Conservation (phyloP, 495 filamentous ascomycete genomes). For the Chaetomium tenue region DNA sequence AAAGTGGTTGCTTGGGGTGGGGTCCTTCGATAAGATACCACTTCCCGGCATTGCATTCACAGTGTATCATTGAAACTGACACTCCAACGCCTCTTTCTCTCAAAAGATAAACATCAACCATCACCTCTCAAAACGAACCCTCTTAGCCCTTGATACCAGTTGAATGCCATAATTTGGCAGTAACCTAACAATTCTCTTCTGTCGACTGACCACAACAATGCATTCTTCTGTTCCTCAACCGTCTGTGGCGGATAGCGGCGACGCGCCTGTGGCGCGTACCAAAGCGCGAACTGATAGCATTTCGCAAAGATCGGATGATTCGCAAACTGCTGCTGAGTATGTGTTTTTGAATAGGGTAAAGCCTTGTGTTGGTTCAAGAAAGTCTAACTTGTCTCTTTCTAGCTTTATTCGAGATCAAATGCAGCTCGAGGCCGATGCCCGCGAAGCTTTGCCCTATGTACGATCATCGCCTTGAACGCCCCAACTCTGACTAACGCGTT, state of each 20-base stretch:
- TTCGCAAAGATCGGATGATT: slow-evolving; percentile 65
- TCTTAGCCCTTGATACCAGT: not conserved
- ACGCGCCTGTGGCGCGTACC: slow-evolving; percentile 27
- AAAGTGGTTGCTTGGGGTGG: slow-evolving; percentile 39
- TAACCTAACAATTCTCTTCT: not conserved
- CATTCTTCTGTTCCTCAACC: slow-evolving; percentile 27
- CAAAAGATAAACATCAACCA: not conserved
- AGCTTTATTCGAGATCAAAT: slow-evolving; percentile 90
- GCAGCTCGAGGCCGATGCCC: slow-evolving; percentile 87
- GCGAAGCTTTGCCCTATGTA: slow-evolving; percentile 90
- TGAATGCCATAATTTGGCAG: not conserved
- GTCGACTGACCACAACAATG: slow-evolving; percentile 27
- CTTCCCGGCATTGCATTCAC: no score
- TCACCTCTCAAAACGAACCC: not conserved
- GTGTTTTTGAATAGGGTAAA: slow-evolving; percentile 19
- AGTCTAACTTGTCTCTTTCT: not conserved
- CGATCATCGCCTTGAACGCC: slow-evolving; percentile 6
- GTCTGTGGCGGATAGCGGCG: slow-evolving; percentile 23
- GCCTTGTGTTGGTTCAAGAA: not conserved
- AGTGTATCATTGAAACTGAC: no score
- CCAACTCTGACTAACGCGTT: slow-evolving; percentile 7
- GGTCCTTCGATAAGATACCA: slow-evolving; percentile 8
- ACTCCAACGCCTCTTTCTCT: no score
- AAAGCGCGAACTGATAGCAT: slow-evolving; percentile 54
- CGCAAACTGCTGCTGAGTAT: slow-evolving; percentile 87